Evolutionary conservation across 1,284 basidiomycete species (phyloP), one percentile per base, ranked within the genome.

Genomic region (Ustilago bromivora): DNA sequence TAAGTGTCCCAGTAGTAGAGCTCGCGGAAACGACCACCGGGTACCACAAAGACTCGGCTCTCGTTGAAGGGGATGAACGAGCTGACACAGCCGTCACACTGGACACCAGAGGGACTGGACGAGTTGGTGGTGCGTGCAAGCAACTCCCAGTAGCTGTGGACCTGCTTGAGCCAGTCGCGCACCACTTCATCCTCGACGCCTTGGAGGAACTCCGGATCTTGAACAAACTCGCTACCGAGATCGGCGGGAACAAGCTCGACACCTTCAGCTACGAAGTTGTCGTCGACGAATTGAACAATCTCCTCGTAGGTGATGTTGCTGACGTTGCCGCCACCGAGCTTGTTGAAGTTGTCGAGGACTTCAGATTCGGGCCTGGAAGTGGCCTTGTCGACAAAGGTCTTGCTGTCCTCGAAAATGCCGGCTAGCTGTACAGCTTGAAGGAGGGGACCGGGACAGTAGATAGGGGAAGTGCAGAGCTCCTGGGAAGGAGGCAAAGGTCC

Each of bases 211-310:
- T 90, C 85, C 0, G 94, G 94, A 38, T 87, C 88, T 0, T 87
- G 58, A 68, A 86, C 86, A 86, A 94, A 95, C 71, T 90, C 89
- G 5, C 90, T 70, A 4, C 95, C 66, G 2, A 73, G 66, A 15
- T 88, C 71, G 1, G 92, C 87, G 4, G 91, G 90, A 80, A 92
- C 88, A 13, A 96, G 89, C 85, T 96, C 94, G 11, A 91, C 90
- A 4, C 95, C 95, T 86, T 97, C 95, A 35, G 93, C 94, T 52
- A 88, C 87, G 81, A 96, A 96, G 86, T 94, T 90, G n/a, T 87
- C 85, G 63, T 94, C 89, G 41, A 95, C 89, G 81, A 95, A 96
- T 32, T 88, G 87, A 53, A 91, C 89, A 36, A 89, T 84, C 47
- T 87, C 74, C 7, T 86, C 86, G 36, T 88, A 79, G 5, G 88